Evolutionary conservation across 768 basidiomycete genomes (phyloP), one percentile per base, ranked within the genome.

Genomic region (Wakefieldia striispora): DNA sequence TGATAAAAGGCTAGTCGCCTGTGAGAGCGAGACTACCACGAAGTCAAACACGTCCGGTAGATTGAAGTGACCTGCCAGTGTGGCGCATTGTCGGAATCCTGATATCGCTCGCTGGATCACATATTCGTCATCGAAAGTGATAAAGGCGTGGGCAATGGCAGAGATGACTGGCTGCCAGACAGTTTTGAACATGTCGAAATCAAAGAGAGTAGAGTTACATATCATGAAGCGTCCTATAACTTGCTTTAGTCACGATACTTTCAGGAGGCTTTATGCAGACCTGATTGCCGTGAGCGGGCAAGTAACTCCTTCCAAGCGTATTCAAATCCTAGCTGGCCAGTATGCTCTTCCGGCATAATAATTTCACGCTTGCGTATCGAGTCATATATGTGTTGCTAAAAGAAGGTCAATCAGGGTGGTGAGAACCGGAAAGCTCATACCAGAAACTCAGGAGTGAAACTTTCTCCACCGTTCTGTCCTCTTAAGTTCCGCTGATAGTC

Each of bases 261-360:
- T 23, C 37, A 58, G 17, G 23, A 51, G 43, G 45, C 40, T 27
- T 50, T 12, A 9, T 34, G 62, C 78, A 37, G 51, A 88, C 93
- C 91, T 52, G 91, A 82, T 64, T 83, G 84, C 48, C 84, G 78
- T 39, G 94, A 83, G 27, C 97, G 81, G 27, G 84, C 70, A 33
- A 97, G 77, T 10, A 99, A 75, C 58, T 97, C 94, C 65, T 97
- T 97, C 97, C 97, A 99, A 16, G 97, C 95, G 65, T 95, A 97
- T 59, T 98, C 97, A 65, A 99, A 99, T 9, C 97, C 97, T 39
- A 95, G 79, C 63, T 92, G 91, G 2, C 95, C 97, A 9, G 86
- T 89, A 61, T 99, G 97, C 59, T 99, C 97, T 69, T 97, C 94
- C 0, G 97, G 95, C 84, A 99, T 88, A 43, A 98, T 79, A 47